phyloP scores from a whole-genome alignment of 495 filamentous ascomycete species.

The Annulohypoxylon stygium region DNA sequence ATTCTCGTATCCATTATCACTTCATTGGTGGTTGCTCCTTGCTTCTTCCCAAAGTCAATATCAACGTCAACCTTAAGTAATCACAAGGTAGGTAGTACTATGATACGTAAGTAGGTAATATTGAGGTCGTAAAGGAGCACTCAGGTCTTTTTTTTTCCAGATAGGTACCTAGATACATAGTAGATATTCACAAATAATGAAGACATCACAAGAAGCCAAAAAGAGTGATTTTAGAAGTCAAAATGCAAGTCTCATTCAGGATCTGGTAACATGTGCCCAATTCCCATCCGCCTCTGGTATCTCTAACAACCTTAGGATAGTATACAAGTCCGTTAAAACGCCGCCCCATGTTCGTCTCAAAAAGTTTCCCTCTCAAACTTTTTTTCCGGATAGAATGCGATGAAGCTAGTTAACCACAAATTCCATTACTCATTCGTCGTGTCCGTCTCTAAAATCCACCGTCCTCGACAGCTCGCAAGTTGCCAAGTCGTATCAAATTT shows the following conservation, averaged over 20 bases:
- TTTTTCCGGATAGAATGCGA: conserved; percentile 40
- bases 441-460: conserved; percentile 44
- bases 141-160: too few relatives aligned
- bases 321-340: conserved; percentile 43
- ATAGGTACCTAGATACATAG: too few relatives aligned
- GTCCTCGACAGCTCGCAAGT: conserved; percentile 1
- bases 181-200: background rate
- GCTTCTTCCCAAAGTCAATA: background rate
- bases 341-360: conserved; percentile 45
- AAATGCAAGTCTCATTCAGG: conserved; percentile 36
- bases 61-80: background rate
- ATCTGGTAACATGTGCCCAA: conserved; percentile 41
- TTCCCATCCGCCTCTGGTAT: conserved; percentile 41
- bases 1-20: background rate
- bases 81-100: background rate
- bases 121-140: too few relatives aligned
- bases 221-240: conserved; percentile 13
- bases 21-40: conserved; percentile 4
- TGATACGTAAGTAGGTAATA: too few relatives aligned
- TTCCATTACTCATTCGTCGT: conserved; percentile 50
- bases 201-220: background rate
- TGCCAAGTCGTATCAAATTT: conserved; percentile 28
- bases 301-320: conserved; percentile 35
- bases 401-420: conserved; percentile 31
- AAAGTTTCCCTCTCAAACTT: conserved; percentile 27